phyloP scores from a whole-genome alignment of 2,329 filamentous ascomycete genomes.

The Cephalotrichum gorgonifer region DNA sequence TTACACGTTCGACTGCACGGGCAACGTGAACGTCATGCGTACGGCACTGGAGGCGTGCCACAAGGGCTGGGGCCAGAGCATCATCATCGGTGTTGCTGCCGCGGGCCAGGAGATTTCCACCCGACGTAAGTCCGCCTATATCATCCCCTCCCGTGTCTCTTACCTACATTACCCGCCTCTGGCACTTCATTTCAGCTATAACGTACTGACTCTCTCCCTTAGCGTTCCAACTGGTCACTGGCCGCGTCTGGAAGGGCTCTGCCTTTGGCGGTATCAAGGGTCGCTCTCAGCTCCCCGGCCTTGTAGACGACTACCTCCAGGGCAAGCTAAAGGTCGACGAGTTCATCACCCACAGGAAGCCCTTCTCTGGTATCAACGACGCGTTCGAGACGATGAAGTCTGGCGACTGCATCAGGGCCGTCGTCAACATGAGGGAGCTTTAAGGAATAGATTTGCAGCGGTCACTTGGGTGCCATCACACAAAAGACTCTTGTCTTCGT shows the following conservation, averaged over 20 bases:
- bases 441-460: too few species aligned
- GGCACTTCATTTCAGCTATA: background rate
- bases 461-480: too few species aligned
- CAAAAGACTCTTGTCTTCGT: too few species aligned
- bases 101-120: conserved; percentile 94
- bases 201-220: conserved; percentile 12
- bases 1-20: conserved; percentile 99
- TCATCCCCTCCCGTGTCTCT: background rate
- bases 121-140: conserved; percentile 57
- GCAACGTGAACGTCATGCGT: conserved; percentile 92
- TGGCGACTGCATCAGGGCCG: conserved; percentile 93
- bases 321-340: conserved; percentile 96
- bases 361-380: conserved; percentile 71
- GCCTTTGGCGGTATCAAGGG: conserved; percentile 98
- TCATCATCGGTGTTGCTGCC: conserved; percentile 94
- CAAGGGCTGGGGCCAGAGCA: conserved; percentile 98
- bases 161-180: conserved; percentile 6
- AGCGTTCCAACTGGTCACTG: conserved; percentile 98
- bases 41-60: conserved; percentile 94
- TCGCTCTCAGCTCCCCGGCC: conserved; percentile 75
- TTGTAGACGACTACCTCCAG: conserved; percentile 82
- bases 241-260: conserved; percentile 94
- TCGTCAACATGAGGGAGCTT: conserved; percentile 55
- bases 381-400: conserved; percentile 92
- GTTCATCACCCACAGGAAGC: conserved; percentile 95